Percentiles rank a stretch among this genome's conserved stretches.
Conservation (phyloP, 2,329 filamentous ascomycete species). For the Exophiala spinifera region DNA sequence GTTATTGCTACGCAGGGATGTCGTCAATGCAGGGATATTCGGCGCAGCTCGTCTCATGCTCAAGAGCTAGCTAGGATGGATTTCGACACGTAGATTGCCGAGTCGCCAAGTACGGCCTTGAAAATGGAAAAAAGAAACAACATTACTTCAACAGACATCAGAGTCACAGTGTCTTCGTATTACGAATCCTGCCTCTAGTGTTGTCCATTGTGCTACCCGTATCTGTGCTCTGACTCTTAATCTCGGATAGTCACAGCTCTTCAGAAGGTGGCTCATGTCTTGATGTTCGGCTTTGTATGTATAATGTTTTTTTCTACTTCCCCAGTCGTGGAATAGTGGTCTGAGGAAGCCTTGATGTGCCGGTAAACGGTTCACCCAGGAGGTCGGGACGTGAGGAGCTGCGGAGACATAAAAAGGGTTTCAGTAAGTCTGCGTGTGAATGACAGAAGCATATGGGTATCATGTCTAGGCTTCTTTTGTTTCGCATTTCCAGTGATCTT, state of each 20-base stretch:
- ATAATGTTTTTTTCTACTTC: conserved; percentile 38
- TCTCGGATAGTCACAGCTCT: conserved; percentile 60
- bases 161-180: not conserved
- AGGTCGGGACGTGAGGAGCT: not conserved
- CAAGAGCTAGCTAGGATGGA: too few relatives aligned
- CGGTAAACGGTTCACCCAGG: too few relatives aligned
- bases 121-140: too few relatives aligned
- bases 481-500: conserved; percentile 8
- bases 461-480: conserved; percentile 25
- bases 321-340: conserved; percentile 40
- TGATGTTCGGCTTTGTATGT: conserved; percentile 38
- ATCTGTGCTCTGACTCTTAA: conserved; percentile 64
- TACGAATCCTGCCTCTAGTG: not conserved
- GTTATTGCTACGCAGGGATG: not conserved
- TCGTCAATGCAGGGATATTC: not conserved
- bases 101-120: too few relatives aligned
- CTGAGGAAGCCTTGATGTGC: conserved; percentile 48
- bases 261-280: conserved; percentile 52
- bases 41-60: too few relatives aligned
- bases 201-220: conserved; percentile 56
- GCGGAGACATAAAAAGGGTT: not conserved
- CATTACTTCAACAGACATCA: not conserved
- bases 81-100: not conserved
- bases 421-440: not conserved
- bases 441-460: conserved; percentile 17